Base-by-base conservation (phyloP, 441 rosid genomes). In the Populus hybrid region DNA sequence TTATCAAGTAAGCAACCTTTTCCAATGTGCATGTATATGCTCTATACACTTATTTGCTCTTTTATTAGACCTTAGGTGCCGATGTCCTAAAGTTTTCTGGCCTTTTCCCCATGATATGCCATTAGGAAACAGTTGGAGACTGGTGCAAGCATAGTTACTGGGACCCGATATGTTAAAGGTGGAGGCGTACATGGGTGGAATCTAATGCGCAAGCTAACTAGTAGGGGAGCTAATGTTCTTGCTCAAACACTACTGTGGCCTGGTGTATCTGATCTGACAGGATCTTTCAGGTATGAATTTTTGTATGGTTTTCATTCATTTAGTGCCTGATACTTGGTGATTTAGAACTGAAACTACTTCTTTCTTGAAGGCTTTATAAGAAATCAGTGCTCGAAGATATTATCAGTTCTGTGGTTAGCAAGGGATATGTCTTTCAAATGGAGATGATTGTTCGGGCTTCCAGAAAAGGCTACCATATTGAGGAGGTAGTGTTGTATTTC, bases 121-220 rank as follows among this genome's bases (percentile, higher is more conserved):
- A 67, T 77, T 74, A 96, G 98, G 91, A 96, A 93, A 86, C 99
- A 94, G 76, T 72, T 81, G 80, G 99, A 91, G 85, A 96, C 97
- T 24, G 88, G 91, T 84, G 99, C 99, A 67, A 89, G 92, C 81
- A 92, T 96, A 82, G 97, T 96, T 42, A 96, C 97, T 0, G 98
- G 99, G 75, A 96, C 99, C 75, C 87, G 98, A 16, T 96, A 96
- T 72, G 92, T 92, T 71, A 89, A 83, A 80, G 96, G 89, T 24
- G 99, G 99, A 36, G 98, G 98, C 61, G 98, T 96, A 35, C 97
- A 96, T 77, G 97, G 99, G 71, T 96, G 99, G 99, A 96, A 90
- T 84, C 94, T 96, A 72, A 91, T 93, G 96, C 93, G 98, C 81
- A 96, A 96, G 83, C 89, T 96, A 82, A 94, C 98, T 38, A 96